Evolutionary conservation across 805 yeast genomes (phyloP), one percentile per base, ranked within the genome.

Genomic region (Wickerhamiella qilinensis): DNA sequence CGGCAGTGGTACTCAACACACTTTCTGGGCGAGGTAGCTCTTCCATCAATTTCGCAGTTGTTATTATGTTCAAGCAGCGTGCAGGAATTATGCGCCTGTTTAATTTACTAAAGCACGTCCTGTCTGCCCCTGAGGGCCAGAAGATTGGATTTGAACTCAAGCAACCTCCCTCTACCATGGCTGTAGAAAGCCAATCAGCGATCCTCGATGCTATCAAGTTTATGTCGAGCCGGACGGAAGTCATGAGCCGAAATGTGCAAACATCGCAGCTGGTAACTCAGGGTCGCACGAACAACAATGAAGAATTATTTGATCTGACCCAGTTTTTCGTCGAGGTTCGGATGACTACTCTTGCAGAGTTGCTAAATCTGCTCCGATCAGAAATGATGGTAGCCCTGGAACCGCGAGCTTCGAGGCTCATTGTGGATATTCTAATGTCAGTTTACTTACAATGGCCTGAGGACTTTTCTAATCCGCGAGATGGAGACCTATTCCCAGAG

Each of bases 41-140:
- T 7, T 6, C 21, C 4, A 7, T 14, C 11, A 30, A 16, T 20
- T 20, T 32, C 4, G 22, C 36, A 4, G 32, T 31, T 14, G 18
- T 39, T 15, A 28, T 35, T 17, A 19, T 30, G 14, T 39, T 39
- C 36, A 39, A 39, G 24, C 41, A 39, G 15, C 17, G 14, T 4
- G 20, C 29, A 1, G 41, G 41, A 1, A 1, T 39, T 9, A 14
- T 14, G 18, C 12, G 18, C 6, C 35, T 39, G 2, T 35, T 39
- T 9, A 25, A 20, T 2, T 16, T 18, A 3, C 35, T 33, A 17
- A 11, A 15, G 17, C 6, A 15, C 17, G 19, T 30, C 11, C 20
- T 32, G 3, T 16, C 11, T 16, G 21, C 24, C 3, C 20, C 19
- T 3, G 29, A 39, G 25, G 30, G 37, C 3, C 24, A 20, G 9